Conservation (phyloP, 495 filamentous ascomycete species). For the Penicillium maclennaniae region DNA sequence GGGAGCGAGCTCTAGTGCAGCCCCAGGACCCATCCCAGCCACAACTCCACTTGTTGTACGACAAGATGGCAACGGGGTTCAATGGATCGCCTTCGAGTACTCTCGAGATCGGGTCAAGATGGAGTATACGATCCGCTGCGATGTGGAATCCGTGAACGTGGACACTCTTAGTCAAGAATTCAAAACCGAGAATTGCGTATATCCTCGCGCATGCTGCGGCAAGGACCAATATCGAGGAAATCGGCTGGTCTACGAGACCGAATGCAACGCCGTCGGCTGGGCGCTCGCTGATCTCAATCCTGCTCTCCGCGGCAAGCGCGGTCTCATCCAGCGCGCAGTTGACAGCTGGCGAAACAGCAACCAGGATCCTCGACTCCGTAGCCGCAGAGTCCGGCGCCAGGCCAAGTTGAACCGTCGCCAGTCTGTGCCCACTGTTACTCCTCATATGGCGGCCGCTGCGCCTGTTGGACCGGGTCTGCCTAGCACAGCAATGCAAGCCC, state of each 20-base stretch:
- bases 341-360: constrained; percentile 99
- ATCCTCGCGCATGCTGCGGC: constrained; percentile 87
- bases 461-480: constrained; percentile 52
- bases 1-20: constrained; percentile 75
- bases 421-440: constrained; percentile 40
- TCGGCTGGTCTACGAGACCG: constrained; percentile 91
- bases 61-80: constrained; percentile 93
- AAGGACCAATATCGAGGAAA: constrained; percentile 97
- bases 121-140: constrained; percentile 98
- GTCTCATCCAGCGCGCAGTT: constrained; percentile 92
- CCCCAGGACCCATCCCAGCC: constrained; percentile 97
- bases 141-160: constrained; percentile 93
- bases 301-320: constrained; percentile 84
- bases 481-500: constrained; percentile 40
- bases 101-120: constrained; percentile 97
- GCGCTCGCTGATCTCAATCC: constrained; percentile 91
- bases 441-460: constrained; percentile 54
- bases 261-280: constrained; percentile 98
- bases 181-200: constrained; percentile 97
- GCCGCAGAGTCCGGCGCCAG: constrained; percentile 86
- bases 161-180: constrained; percentile 81
- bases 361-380: constrained; percentile 85
- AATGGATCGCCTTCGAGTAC: constrained; percentile 99
- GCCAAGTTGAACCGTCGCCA: constrained; percentile 87
- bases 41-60: constrained; percentile 92